Evolutionary conservation across 106 monocot genomes (phyloP), one percentile per base, ranked within the genome.

Genomic region (Allium fistulosum): DNA sequence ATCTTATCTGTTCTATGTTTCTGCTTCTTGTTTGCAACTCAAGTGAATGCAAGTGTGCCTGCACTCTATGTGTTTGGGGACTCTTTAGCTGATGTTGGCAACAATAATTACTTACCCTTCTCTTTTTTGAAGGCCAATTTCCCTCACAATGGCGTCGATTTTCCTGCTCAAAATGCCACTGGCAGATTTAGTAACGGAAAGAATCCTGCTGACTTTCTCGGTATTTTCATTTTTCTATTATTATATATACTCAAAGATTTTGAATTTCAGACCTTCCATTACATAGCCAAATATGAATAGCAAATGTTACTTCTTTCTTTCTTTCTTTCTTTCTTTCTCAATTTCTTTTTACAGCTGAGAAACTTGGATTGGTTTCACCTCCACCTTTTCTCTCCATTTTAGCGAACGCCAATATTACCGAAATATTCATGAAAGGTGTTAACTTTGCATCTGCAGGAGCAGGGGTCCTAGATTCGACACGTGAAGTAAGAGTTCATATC

Each of bases 161-260:
- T 72, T 58, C 77, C 81, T 0, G 80, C 79, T 46, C 17, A 69
- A 28, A 77, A 76, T 72, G 71, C 87, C 47, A 91, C 91, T 46
- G 91, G 91, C 10, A 69, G 91, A 13, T 91, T 79, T 70, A 80
- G 90, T 76, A 91, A 91, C 28, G 90, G 90, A 83, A 79, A 77
- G 61, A 87, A 81, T 68, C 46, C 71, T 11, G 76, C 76, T 28
- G 91, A 91, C 47, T 91, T 87, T 72, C 69, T 91, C 10, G 86
- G 86, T 89, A 78, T 8, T 11, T 61, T 64, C 5, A 64, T 46
- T 9, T 48, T 64, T 1, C 28, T 64, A 15, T 37, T 11, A 37
- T 37, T 37, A 37, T 37, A 37, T 37, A 37, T 5, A 5, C 37
- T 37, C 37, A 37, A 5, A 37, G 5, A 37, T 37, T 37, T 37